Percentiles rank a stretch among this genome's conserved stretches.
Evolutionary conservation across 257 asterid species (phyloP).

Genomic region (Solanum clarkiae): DNA sequence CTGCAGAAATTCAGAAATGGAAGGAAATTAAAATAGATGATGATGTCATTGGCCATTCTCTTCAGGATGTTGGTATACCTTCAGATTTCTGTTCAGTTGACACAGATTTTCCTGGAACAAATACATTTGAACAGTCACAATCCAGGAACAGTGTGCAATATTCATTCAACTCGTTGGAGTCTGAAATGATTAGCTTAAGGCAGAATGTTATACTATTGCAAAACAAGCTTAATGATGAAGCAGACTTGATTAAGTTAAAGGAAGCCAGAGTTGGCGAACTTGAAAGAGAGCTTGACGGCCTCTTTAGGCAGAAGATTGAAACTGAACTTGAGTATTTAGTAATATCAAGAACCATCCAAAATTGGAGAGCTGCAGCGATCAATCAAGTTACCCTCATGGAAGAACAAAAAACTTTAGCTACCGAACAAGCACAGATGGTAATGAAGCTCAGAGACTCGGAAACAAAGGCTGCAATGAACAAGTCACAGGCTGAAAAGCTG

Average conservation of each 20-base stretch:
- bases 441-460: constrained; percentile 28
- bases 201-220: constrained; percentile 1
- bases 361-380: constrained; percentile 23
- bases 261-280: constrained; percentile 17
- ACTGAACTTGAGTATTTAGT: constrained; percentile 54
- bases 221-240: constrained; percentile 20
- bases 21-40: constrained; percentile 39
- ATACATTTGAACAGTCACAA: constrained; percentile 10
- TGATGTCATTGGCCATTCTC: neutral
- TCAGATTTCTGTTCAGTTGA: constrained; percentile 12
- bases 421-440: constrained; percentile 34
- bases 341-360: neutral
- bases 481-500: constrained; percentile 29
- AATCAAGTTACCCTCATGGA: constrained; percentile 39
- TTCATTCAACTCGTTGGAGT: constrained; percentile 14
- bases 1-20: constrained; percentile 52
- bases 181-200: constrained; percentile 16
- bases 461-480: constrained; percentile 30
- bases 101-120: constrained; percentile 5
- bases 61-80: neutral
- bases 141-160: constrained; percentile 7
- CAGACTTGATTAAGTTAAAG: constrained; percentile 7
- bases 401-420: constrained; percentile 29
- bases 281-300: constrained; percentile 38
- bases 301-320: constrained; percentile 60